Base-by-base conservation (phyloP, 805 yeast genomes). In the Cyberlindnera xishuangbannaensis region DNA sequence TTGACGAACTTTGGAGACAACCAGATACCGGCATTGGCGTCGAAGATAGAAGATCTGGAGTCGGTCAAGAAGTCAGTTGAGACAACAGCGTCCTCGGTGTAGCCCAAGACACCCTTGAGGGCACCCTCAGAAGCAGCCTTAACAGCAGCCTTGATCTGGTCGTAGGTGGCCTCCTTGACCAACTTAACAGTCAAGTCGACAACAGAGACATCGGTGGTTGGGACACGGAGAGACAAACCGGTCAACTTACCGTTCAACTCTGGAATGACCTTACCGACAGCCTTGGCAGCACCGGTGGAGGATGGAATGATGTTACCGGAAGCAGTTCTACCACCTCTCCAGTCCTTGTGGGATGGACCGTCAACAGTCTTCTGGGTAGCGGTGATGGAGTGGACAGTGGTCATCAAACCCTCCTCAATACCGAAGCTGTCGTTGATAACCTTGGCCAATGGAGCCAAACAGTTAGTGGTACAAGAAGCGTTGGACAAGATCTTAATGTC, bases 251-350 rank as follows among this genome's bases (percentile, higher is more conserved):
- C 95, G 69, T 81, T 79, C 57, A 86, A 76, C 56, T 72, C 80
- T 49, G 95, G 95, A 56, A 86, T 80, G 55, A 86, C 95, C 77
- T 84, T 84, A 65, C 95, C 95, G 55, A 86, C 95, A 49, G 95
- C 95, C 80, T 86, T 86, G 59, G 95, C 95, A 56, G 95, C 95
- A 78, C 95, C 95, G 46, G 95, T 86, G 45, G 95, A 83, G 25
- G 95, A 84, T 59, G 95, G 95, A 53, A 86, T 86, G 65, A 86
- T 83, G 82, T 86, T 86, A 61, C 88, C 94, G 44, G 90, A 81
- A 61, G 95, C 95, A 54, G 95, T 82, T 73, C 95, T 83, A 65
- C 95, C 95, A 64, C 95, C 95, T 78, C 95, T 82, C 95, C 95
- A 86, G 76, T 86, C 95, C 77, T 86, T 86, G 77, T 80, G 86